Evolutionary conservation across 305 asterid species (phyloP), one percentile per base, ranked within the genome.

Genomic region (Fraxinus xanthoxyloides): DNA sequence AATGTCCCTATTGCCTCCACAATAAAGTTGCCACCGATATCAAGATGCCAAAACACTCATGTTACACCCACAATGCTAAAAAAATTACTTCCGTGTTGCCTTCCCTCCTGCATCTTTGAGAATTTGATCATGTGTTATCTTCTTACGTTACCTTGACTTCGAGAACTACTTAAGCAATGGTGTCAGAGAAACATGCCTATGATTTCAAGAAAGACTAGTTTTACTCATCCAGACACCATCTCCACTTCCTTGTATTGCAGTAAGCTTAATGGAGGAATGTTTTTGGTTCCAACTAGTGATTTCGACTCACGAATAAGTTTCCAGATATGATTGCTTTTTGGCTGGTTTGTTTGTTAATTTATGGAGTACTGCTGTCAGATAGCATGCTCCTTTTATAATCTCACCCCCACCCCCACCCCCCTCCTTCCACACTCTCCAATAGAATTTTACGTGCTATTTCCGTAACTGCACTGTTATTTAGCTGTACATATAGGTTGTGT

Each of bases 401-500:
- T 30, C 8, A 13, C 35, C 8, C 32, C 9, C 30, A 17, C 65
- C 26, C 77, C 2, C 19, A 9, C 69, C 51, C 35, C 48, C 43
- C n/a, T n/a, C n/a, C n/a, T n/a, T 19, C 23, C 23, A 24, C 32
- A 38, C n/a, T 5, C 56, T 54, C 51, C 75, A 69, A 4, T 69
- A 15, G 31, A n/a, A 26, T 19, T 65, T 59, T 38, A 35, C 72
- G 7, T 65, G 40, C 32, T 59, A 8, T 67, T 28, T 13, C 43
- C 76, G 69, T 56, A 69, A 28, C 4, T 69, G 48, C 69, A 76
- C 36, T 21, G 77, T 48, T 34, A 65, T 35, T 15, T 26, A 59
- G 70, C 19, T 70, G 63, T 56, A 56, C 54, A 38, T 81, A 78
- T n/a, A n/a, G n/a, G n/a, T n/a, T n/a, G n/a, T n/a, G n/a, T n/a